Conservation (phyloP, 805 yeast genomes). For the Saturnispora serradocipensis region DNA sequence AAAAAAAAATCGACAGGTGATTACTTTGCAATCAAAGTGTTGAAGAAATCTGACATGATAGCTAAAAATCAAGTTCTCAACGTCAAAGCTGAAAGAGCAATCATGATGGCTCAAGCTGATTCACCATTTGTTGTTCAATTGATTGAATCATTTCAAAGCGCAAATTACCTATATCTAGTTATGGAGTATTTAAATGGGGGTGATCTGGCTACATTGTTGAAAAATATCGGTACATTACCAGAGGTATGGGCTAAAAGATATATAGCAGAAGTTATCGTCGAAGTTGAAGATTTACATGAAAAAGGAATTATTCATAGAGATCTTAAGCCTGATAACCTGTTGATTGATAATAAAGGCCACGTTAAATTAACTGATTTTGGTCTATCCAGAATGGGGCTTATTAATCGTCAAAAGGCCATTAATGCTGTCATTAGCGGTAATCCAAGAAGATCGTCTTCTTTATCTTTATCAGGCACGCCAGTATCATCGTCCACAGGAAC, state of each 20-base stretch:
- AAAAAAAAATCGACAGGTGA: slow-evolving; percentile 83
- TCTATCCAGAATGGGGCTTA: slow-evolving; percentile 77
- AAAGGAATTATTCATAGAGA: slow-evolving; percentile 92
- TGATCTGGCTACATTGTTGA: slow-evolving; percentile 80
- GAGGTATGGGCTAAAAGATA: slow-evolving; percentile 81
- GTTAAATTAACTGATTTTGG: slow-evolving; percentile 94
- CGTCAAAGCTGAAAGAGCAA: slow-evolving; percentile 90
- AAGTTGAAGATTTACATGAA: slow-evolving; percentile 80
- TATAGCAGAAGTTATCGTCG: slow-evolving; percentile 82
- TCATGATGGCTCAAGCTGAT: slow-evolving; percentile 95
- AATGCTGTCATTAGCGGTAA: slow-evolving; percentile 9
- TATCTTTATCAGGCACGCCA: slow-evolving; percentile 4
- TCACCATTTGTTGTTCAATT: slow-evolving; percentile 89
- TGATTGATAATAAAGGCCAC: slow-evolving; percentile 83
- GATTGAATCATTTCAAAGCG: slow-evolving; percentile 80
- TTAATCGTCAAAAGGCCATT: slow-evolving; percentile 58
- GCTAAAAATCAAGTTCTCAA: slow-evolving; percentile 94
- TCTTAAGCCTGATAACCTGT: slow-evolving; percentile 85
- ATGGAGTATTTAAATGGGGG: slow-evolving; percentile 98
- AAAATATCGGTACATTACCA: slow-evolving; percentile 74
- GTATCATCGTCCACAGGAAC: slow-evolving; percentile 9
- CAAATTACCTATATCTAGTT: slow-evolving; percentile 78
- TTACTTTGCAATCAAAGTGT: slow-evolving; percentile 86
- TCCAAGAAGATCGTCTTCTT: slow-evolving; percentile 3
- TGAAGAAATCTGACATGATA: slow-evolving; percentile 90